These are phyloP conservation scores for Lepraria neglecta DNA, from an alignment of 495 filamentous ascomycete species.

Conservation along the genomic window DNA sequence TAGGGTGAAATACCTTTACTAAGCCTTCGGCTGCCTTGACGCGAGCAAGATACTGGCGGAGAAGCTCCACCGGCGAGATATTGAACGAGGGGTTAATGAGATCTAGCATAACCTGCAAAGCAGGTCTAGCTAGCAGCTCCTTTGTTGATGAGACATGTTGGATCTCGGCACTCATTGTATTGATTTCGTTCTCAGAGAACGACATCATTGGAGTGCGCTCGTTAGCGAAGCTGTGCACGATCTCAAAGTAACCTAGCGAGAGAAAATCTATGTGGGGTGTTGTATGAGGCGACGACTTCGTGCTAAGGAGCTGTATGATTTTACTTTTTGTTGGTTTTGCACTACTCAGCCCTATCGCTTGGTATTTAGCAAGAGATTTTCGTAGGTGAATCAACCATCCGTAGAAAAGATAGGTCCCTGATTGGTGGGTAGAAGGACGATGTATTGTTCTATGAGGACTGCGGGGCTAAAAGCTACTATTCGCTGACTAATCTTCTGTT, in stretches of 20 bases:
- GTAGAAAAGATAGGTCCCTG: too few relatives aligned
- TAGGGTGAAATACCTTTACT: neutral
- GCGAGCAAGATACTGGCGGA: neutral
- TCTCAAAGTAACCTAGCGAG: neutral
- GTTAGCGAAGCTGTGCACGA: neutral
- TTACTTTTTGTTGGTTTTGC: neutral
- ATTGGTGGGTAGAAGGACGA: too few relatives aligned
- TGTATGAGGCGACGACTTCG: too few relatives aligned
- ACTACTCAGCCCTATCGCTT: too few relatives aligned
- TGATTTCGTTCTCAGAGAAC: slow-evolving; percentile 2
- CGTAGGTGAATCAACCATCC: too few relatives aligned
- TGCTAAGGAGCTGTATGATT: neutral
- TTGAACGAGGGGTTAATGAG: neutral
- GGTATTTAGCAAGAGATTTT: too few relatives aligned
- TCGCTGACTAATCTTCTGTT: too few relatives aligned
- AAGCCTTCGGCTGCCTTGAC: neutral
- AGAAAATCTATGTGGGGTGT: too few relatives aligned
- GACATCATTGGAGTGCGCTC: slow-evolving; percentile 3
- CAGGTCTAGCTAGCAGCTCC: neutral
- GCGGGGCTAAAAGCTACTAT: too few relatives aligned
- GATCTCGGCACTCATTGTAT: neutral
- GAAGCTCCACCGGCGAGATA: neutral
- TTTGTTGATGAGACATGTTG: slow-evolving; percentile 1
- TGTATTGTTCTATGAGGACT: too few relatives aligned
- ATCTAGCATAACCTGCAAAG: neutral